Evolutionary conservation across 2,329 filamentous ascomycete species (phyloP).

Genomic region (Pseudophaeomoniella oleicola): DNA sequence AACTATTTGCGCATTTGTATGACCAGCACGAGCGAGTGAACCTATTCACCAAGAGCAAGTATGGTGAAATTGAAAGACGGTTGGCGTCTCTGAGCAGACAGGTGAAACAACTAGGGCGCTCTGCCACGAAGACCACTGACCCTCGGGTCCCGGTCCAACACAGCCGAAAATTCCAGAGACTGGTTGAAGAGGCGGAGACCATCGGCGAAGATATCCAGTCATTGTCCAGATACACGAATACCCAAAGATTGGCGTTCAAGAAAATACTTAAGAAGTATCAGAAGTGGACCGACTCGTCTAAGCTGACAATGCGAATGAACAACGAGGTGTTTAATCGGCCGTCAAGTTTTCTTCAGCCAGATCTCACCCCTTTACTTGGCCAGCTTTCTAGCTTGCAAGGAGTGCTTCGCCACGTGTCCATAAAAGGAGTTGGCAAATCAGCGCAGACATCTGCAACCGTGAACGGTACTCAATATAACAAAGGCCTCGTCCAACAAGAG

Average conservation of each 20-base stretch:
- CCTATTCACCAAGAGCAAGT: constrained; percentile 67
- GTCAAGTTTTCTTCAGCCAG: constrained; percentile 56
- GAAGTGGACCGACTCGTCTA: constrained; percentile 68
- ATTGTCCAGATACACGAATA: constrained; percentile 56
- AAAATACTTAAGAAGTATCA: constrained; percentile 80
- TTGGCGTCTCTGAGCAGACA: constrained; percentile 32
- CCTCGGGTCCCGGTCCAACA: constrained; percentile 7
- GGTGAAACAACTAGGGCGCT: constrained; percentile 17
- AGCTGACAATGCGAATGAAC: constrained; percentile 51
- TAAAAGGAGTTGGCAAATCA: not conserved
- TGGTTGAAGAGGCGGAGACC: constrained; percentile 35
- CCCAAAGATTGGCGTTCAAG: constrained; percentile 61
- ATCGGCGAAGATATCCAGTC: constrained; percentile 55
- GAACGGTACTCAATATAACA: too few species aligned
- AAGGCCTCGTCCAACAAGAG: too few species aligned
- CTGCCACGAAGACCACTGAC: constrained; percentile 6
- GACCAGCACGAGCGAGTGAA: constrained; percentile 64
- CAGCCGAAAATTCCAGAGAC: constrained; percentile 29
- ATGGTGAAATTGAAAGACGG: constrained; percentile 59
- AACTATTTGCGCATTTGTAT: constrained; percentile 56
- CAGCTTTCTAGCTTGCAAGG: not conserved
- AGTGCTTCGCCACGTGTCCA: not conserved
- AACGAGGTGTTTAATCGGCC: constrained; percentile 50
- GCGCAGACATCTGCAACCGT: too few species aligned
- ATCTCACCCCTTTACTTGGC: constrained; percentile 38